These are phyloP conservation scores for Sarcocystis neurona DNA, from an alignment of 169 alveolate species.

Conservation along the genomic window DNA sequence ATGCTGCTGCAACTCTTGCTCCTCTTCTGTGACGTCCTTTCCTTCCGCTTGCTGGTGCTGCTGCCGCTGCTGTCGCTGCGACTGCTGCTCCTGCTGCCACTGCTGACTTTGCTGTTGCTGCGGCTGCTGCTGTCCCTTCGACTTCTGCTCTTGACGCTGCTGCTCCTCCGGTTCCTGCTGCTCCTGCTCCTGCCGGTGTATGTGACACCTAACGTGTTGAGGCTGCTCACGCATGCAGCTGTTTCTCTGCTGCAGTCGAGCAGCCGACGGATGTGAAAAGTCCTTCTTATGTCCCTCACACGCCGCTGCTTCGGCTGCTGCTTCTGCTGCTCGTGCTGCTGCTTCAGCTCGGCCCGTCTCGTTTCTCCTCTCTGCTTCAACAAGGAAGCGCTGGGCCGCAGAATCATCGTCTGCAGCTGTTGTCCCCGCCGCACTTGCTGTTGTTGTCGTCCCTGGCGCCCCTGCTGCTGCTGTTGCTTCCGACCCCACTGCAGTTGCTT, in stretches of 20 bases:
- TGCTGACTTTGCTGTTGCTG: conserved; percentile 1
- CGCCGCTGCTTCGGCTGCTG: neutral
- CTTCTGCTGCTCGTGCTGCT: conserved; percentile 32
- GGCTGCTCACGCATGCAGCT: neutral
- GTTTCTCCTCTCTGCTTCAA: no score
- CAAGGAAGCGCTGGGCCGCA: no score
- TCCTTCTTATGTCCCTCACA: neutral
- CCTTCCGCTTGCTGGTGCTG: neutral
- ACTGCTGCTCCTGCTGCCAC: neutral
- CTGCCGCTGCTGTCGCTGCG: neutral
- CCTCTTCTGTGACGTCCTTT: neutral
- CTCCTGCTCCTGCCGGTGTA: neutral
- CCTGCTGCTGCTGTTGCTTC: no score
- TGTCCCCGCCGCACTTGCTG: no score
- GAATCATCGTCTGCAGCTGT: no score
- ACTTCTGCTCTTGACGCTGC: neutral
- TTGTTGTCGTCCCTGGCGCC: no score
- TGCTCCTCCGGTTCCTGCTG: conserved; percentile 34
- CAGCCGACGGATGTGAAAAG: neutral
- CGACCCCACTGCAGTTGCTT: no score
- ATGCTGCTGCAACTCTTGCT: no score
- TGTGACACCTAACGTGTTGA: neutral
- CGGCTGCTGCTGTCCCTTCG: neutral
- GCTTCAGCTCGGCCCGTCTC: no score
- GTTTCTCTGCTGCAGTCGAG: neutral